Evolutionary conservation across 768 basidiomycete genomes (phyloP).

Genomic region (Leccinum subgranulosum): DNA sequence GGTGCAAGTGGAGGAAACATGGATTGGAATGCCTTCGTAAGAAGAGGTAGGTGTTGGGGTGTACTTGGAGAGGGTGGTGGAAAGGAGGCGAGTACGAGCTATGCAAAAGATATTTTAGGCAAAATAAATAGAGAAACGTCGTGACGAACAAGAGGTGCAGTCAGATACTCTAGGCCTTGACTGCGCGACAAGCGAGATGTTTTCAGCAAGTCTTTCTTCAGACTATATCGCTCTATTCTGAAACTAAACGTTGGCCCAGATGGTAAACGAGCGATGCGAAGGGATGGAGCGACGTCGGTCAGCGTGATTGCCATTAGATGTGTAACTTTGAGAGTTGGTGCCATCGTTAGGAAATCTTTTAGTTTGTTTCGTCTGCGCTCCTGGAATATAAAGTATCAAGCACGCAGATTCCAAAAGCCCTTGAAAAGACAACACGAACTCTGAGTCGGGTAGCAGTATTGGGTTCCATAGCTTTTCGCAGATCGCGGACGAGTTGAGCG

Average conservation of each 20-base stretch:
- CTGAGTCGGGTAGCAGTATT: constrained; percentile 92
- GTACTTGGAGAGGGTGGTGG: constrained; percentile 70
- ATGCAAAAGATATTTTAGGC: neutral
- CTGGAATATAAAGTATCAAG: constrained; percentile 40
- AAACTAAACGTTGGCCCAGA: constrained; percentile 93
- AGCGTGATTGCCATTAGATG: constrained; percentile 92
- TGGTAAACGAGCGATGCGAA: constrained; percentile 84
- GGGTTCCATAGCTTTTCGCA: constrained; percentile 96
- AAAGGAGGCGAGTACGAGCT: constrained; percentile 89
- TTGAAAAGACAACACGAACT: constrained; percentile 41
- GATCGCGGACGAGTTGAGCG: constrained; percentile 85
- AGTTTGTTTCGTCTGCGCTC: constrained; percentile 88
- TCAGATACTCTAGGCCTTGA: constrained; percentile 86
- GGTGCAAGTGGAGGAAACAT: constrained; percentile 93
- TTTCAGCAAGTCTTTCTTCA: constrained; percentile 79
- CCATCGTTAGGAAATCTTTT: constrained; percentile 92
- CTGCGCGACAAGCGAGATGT: constrained; percentile 65
- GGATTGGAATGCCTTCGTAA: constrained; percentile 95
- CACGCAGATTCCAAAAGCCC: neutral
- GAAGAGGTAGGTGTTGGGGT: constrained; percentile 81
- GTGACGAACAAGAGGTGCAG: constrained; percentile 77
- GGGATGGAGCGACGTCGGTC: constrained; percentile 78
- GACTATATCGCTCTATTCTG: constrained; percentile 86
- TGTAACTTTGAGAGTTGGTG: constrained; percentile 85
- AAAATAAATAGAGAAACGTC: neutral